These are phyloP conservation scores for Neurospora sp. DNA, from an alignment of 495 filamentous ascomycete species.

Conservation along the genomic window DNA sequence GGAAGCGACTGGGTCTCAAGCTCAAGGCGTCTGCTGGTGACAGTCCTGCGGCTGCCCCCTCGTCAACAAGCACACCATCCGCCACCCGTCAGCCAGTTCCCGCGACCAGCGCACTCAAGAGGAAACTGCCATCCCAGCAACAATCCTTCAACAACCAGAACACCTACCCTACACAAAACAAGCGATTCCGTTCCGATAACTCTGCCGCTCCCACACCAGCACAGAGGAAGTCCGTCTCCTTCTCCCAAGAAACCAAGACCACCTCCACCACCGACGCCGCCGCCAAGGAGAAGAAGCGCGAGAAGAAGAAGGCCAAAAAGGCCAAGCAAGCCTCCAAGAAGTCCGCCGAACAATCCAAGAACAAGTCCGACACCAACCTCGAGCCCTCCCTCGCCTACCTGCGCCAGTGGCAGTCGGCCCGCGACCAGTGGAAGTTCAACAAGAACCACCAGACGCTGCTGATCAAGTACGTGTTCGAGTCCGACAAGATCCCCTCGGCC, in stretches of 20 bases:
- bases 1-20: conserved; percentile 70
- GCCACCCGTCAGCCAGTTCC: conserved; percentile 8
- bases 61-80: conserved; percentile 10
- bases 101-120: conserved; percentile 23
- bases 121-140: conserved; percentile 16
- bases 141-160: conserved; percentile 6
- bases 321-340: conserved; percentile 5
- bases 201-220: background rate
- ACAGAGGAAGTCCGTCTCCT: conserved; percentile 62
- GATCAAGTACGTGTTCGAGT: conserved; percentile 69
- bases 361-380: conserved; percentile 29
- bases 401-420: conserved; percentile 54
- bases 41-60: conserved; percentile 25
- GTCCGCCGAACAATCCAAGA: background rate
- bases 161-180: conserved; percentile 20
- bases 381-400: conserved; percentile 65
- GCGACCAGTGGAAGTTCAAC: conserved; percentile 79
- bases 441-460: conserved; percentile 76
- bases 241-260: conserved; percentile 57
- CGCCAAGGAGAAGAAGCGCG: conserved; percentile 22
- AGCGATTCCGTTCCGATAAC: conserved; percentile 14
- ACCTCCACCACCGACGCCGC: conserved; percentile 15
- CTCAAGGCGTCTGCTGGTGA: conserved; percentile 49
- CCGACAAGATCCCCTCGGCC: conserved; percentile 50
- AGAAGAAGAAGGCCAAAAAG: conserved; percentile 33